phyloP scores from a whole-genome alignment of 345 rosid species.

The Melaleuca alternifolia region DNA sequence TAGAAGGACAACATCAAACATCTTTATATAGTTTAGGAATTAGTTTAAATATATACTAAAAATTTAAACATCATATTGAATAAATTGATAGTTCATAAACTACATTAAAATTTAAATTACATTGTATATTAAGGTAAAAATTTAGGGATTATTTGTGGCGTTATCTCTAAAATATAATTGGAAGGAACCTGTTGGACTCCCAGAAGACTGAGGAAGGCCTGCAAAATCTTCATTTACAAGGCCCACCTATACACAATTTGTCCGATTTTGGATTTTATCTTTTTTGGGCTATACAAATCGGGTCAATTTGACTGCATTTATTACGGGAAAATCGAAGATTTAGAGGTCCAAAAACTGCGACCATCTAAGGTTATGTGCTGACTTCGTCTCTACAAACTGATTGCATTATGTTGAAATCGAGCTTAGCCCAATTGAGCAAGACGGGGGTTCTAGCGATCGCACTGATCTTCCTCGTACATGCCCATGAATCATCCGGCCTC shows the following conservation, averaged over 20 bases:
- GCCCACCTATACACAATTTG: background rate
- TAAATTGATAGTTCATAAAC: too few species aligned
- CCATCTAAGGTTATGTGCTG: background rate
- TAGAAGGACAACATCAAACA: too few species aligned
- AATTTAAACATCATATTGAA: too few species aligned
- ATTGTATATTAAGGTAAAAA: too few species aligned
- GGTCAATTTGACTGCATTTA: background rate
- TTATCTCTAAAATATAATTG: too few species aligned
- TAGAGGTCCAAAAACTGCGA: background rate
- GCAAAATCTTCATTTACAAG: background rate
- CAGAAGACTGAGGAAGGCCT: background rate
- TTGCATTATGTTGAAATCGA: constrained; percentile 3
- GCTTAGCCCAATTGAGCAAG: constrained; percentile 1
- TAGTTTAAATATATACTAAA: too few species aligned
- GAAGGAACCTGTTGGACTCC: background rate
- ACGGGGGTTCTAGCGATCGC: background rate
- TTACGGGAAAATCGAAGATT: background rate
- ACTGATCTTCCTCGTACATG: background rate
- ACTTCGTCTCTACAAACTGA: background rate
- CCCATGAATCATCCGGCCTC: constrained; percentile 11
- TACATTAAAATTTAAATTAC: too few species aligned
- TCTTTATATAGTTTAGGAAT: too few species aligned
- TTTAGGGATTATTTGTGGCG: too few species aligned
- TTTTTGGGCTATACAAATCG: background rate
- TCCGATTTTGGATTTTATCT: background rate